Conservation (phyloP, 192 early-diverging fungal species). For the Backusella australiensis region DNA sequence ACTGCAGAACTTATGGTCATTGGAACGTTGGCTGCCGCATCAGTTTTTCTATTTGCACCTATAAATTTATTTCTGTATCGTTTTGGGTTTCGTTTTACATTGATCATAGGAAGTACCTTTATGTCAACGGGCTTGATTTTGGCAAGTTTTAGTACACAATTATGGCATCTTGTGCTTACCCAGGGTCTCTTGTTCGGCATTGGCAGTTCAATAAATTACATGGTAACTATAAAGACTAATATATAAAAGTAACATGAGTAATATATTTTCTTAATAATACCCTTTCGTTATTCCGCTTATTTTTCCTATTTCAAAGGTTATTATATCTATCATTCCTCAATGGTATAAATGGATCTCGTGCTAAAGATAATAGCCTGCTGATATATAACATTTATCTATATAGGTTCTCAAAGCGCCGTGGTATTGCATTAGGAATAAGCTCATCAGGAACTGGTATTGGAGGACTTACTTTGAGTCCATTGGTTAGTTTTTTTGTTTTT, state of each 20-base stretch:
- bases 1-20: constrained; percentile 12
- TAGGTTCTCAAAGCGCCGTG: constrained; percentile 51
- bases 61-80: background rate
- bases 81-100: constrained; percentile 4
- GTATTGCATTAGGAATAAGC: constrained; percentile 56
- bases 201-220: constrained; percentile 33
- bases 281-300: constrained; percentile 49
- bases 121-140: constrained; percentile 19
- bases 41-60: background rate
- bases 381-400: background rate
- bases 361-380: too few relatives aligned
- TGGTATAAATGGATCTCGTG: too few relatives aligned
- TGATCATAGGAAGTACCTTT: constrained; percentile 14
- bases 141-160: constrained; percentile 32
- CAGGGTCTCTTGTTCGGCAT: constrained; percentile 60
- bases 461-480: constrained; percentile 35
- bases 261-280: constrained; percentile 26
- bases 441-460: constrained; percentile 68
- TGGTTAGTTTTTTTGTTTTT: background rate
- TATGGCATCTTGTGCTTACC: constrained; percentile 60
- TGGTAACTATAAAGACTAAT: background rate
- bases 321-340: too few relatives aligned
- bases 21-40: background rate
- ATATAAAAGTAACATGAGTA: too few relatives aligned
- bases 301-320: constrained; percentile 25